These are phyloP conservation scores for Fagopyrum homotropicum DNA, from an alignment of 148 eudicot species.

Conservation along the genomic window DNA sequence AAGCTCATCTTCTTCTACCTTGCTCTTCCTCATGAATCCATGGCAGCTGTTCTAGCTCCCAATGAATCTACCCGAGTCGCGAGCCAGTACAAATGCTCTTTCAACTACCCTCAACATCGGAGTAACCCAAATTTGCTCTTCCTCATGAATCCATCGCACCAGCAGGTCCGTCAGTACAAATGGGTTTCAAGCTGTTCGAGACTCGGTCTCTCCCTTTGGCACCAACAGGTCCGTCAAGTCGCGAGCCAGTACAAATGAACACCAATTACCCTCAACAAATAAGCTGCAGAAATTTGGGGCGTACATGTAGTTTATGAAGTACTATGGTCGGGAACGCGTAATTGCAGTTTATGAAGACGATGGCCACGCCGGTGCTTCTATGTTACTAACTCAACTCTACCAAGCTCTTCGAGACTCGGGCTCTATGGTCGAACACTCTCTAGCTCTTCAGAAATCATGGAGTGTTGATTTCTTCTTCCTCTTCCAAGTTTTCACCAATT, in stretches of 20 bases:
- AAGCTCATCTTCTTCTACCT: not conserved
- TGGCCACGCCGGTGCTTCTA: slow-evolving; percentile 25
- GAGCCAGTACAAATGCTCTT: slow-evolving; percentile 16
- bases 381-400: slow-evolving; percentile 19
- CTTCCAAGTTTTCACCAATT: no score
- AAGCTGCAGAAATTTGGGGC: slow-evolving; percentile 26
- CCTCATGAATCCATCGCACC: no score
- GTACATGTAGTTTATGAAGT: slow-evolving; percentile 22
- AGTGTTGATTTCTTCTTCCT: no score
- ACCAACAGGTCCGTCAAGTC: slow-evolving; percentile 18
- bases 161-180: no score
- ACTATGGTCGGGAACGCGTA: slow-evolving; percentile 33
- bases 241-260: slow-evolving; percentile 30
- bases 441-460: no score
- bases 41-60: not conserved
- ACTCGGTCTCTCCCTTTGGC: slow-evolving; percentile 34
- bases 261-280: slow-evolving; percentile 19
- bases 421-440: slow-evolving; percentile 27
- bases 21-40: not conserved
- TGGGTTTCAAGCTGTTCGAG: no score
- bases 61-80: slow-evolving; percentile 11
- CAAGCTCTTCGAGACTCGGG: slow-evolving; percentile 26
- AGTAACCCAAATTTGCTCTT: no score
- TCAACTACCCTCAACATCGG: no score
- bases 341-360: slow-evolving; percentile 38